Conservation (phyloP, 345 rosid species). For the Turritis glabra region DNA sequence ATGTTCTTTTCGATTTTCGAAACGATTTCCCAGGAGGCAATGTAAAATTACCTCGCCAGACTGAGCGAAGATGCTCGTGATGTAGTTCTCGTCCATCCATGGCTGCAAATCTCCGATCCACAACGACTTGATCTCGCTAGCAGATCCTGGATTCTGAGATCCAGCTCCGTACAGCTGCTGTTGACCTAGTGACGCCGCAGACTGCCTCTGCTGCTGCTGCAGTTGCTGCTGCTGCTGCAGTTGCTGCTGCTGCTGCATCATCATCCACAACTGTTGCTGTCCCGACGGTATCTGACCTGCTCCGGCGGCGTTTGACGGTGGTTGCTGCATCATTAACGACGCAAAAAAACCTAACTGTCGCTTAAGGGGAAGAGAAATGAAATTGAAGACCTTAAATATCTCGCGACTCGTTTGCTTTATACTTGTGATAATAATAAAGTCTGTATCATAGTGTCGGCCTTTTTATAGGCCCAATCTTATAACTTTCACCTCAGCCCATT, state of each 20-base stretch:
- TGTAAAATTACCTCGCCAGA: constrained; percentile 65
- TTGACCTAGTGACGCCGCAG: constrained; percentile 63
- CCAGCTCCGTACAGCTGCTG: constrained; percentile 44
- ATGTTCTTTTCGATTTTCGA: not conserved
- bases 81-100: constrained; percentile 93
- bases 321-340: constrained; percentile 69
- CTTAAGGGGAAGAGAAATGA: not conserved
- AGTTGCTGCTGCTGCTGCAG: constrained; percentile 46
- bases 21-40: not conserved
- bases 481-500: not conserved
- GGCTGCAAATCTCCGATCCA: constrained; percentile 96
- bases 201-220: constrained; percentile 39
- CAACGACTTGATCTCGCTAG: constrained; percentile 61
- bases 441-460: not conserved
- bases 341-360: constrained; percentile 17
- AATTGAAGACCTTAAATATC: not conserved
- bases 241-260: constrained; percentile 50
- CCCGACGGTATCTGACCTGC: constrained; percentile 42
- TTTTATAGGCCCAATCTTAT: not conserved
- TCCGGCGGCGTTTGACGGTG: constrained; percentile 51
- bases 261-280: constrained; percentile 62
- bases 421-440: not conserved
- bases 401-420: not conserved
- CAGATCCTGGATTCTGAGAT: constrained; percentile 39
- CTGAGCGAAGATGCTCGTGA: constrained; percentile 53